These are phyloP conservation scores for Fraxinus velutina DNA, from an alignment of 305 asterid genomes.

Conservation along the genomic window DNA sequence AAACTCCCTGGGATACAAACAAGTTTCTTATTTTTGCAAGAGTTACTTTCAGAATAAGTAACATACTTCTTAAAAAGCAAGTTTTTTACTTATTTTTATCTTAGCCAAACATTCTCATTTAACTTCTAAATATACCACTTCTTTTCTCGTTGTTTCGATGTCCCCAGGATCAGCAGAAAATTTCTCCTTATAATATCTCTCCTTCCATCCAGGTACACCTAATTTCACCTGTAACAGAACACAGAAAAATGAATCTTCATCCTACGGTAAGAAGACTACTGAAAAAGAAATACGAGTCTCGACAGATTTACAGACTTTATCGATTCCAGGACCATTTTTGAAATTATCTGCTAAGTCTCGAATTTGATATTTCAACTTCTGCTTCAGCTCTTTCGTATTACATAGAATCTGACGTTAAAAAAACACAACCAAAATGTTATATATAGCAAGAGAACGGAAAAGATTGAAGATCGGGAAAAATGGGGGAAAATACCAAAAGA, in stretches of 20 bases:
- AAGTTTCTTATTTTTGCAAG: not conserved
- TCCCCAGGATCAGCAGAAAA: conserved; percentile 35
- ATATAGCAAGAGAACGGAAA: not conserved
- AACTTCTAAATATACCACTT: conserved; percentile 33
- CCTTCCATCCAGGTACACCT: conserved; percentile 41
- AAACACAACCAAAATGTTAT: not conserved
- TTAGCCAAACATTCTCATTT: not conserved
- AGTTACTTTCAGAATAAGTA: not conserved
- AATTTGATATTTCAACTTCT: conserved; percentile 29
- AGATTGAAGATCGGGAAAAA: not conserved
- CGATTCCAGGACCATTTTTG: conserved; percentile 35
- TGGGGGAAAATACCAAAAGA: not conserved
- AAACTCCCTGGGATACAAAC: not conserved
- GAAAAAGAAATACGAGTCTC: not conserved
- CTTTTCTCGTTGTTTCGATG: conserved; percentile 32
- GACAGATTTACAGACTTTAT: conserved; percentile 32
- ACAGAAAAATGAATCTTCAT: not conserved
- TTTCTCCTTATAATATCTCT: conserved; percentile 44
- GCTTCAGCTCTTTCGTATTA: conserved; percentile 41
- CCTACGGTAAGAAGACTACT: not conserved
- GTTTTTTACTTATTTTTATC: not conserved
- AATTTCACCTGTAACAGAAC: conserved; percentile 43
- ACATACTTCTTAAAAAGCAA: not conserved
- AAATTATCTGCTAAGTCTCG: conserved; percentile 31
- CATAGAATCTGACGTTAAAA: conserved; percentile 25